Evolutionary conservation across 192 early-diverging fungal genomes (phyloP).

Genomic region (Jimgerdemannia lactiflua): DNA sequence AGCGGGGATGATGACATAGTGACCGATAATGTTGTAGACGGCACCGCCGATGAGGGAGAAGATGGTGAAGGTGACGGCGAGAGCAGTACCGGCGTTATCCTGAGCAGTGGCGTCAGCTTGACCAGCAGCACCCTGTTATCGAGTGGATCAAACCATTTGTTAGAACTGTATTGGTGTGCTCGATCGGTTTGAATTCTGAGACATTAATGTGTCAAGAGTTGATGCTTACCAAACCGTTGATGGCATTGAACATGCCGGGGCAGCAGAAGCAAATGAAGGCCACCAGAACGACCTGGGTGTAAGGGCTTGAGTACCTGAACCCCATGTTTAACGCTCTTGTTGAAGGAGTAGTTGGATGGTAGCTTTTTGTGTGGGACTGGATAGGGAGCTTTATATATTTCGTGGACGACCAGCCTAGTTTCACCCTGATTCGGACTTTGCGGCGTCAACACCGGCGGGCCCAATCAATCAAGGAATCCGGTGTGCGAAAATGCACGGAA

Average conservation of each 20-base stretch:
- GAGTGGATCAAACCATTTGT: conserved; percentile 25
- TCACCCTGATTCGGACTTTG: too few relatives aligned
- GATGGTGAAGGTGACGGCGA: conserved; percentile 76
- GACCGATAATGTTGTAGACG: conserved; percentile 78
- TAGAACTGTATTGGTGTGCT: conserved; percentile 21
- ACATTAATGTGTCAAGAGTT: background rate
- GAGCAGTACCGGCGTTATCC: conserved; percentile 72
- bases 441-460: too few relatives aligned
- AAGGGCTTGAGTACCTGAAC: conserved; percentile 7
- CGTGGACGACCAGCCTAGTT: too few relatives aligned
- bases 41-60: conserved; percentile 75
- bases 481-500: too few relatives aligned
- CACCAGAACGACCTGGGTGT: conserved; percentile 31
- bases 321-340: background rate
- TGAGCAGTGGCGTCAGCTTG: background rate
- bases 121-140: background rate
- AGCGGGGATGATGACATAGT: conserved; percentile 64
- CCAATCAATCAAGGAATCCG: too few relatives aligned
- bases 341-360: background rate
- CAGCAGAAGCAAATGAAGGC: conserved; percentile 40
- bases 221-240: conserved; percentile 36
- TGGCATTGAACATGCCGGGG: conserved; percentile 61
- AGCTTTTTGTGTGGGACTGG: background rate
- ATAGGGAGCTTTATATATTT: background rate
- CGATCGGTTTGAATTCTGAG: background rate